These are phyloP conservation scores for Xerocomus tenax DNA, from an alignment of 1,284 basidiomycete genomes.

Conservation along the genomic window DNA sequence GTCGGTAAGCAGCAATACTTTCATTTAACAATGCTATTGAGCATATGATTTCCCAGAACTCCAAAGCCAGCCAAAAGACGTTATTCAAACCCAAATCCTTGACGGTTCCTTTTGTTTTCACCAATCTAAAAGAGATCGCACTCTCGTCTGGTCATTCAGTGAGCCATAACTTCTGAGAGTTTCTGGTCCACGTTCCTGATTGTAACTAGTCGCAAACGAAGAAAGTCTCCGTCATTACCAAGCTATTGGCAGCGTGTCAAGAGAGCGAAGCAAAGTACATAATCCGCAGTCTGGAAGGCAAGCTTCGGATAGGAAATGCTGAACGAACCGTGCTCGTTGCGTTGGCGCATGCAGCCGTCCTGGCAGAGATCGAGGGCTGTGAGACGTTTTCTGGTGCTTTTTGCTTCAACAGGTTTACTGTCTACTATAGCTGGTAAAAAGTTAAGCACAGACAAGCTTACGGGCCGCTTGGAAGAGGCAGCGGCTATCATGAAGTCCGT, in stretches of 20 bases:
- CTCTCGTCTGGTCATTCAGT: slow-evolving; percentile 77
- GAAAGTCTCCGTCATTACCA: slow-evolving; percentile 94
- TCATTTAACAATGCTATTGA: neutral
- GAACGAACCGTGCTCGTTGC: slow-evolving; percentile 89
- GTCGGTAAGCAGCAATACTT: slow-evolving; percentile 46
- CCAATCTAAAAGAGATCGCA: slow-evolving; percentile 80
- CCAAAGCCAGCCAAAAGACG: slow-evolving; percentile 89
- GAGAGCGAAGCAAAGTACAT: slow-evolving; percentile 91
- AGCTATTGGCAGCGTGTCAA: slow-evolving; percentile 86
- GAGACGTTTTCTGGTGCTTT: neutral
- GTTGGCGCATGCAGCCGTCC: slow-evolving; percentile 76
- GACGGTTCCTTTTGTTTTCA: slow-evolving; percentile 84
- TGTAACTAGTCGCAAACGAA: slow-evolving; percentile 69
- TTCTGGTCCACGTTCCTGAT: slow-evolving; percentile 1
- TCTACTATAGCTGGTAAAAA: slow-evolving; percentile 54
- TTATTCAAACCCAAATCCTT: slow-evolving; percentile 91
- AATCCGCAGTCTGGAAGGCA: slow-evolving; percentile 91
- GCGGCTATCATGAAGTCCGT: slow-evolving; percentile 79
- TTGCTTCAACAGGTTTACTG: slow-evolving; percentile 1
- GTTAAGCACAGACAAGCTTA: slow-evolving; percentile 67
- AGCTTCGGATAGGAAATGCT: slow-evolving; percentile 93
- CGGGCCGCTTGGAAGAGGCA: slow-evolving; percentile 71
- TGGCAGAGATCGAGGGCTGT: slow-evolving; percentile 69
- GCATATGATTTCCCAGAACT: slow-evolving; percentile 48
- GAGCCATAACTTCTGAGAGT: slow-evolving; percentile 14